Evolutionary conservation across 345 rosid genomes (phyloP), one percentile per base, ranked within the genome.

Genomic region (Eucalyptus sp.): DNA sequence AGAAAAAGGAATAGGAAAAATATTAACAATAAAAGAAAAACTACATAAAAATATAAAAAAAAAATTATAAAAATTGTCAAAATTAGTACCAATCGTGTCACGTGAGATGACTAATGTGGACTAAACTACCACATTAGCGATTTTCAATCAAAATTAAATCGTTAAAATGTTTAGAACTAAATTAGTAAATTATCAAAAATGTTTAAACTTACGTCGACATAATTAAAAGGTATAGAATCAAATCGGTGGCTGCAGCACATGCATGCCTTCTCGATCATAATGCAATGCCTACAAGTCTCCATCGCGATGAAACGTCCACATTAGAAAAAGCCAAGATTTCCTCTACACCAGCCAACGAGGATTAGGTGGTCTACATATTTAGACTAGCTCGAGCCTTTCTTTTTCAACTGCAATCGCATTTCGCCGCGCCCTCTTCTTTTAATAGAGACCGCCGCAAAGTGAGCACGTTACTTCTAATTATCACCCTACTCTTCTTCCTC

Each of bases 81-180:
- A 17, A 0, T n/a, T n/a, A 64, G 3, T 0, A 7, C 2, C 5
- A 16, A n/a, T 16, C 10, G 0, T 64, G 5, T 2, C 20, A 14
- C 15, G 2, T 64, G 4, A 0, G 4, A 64, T 64, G 3, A 8
- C 4, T 3, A 4, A 3, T 14, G 1, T 1, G 8, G 10, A 64
- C 5, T 7, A 14, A 2, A 29, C 3, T 14, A 7, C 1, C 18
- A 12, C 8, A 7, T 64, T 7, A 13, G 3, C 5, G 0, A 29
- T 64, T 7, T 64, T 3, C 8, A 2, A 16, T 8, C 2, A 64
- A 64, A 64, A n/a, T 64, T 64, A n/a, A 64, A 64, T 14, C 1
- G 2, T 64, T n/a, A 64, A 29, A n/a, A 64, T 29, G 0, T 27
- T 60, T 60, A 60, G 0, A 5, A 60, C 0, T 62, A 62, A 62